Evolutionary conservation across 805 yeast species (phyloP), one percentile per base, ranked within the genome.

Genomic region (Ogataea methylovora): DNA sequence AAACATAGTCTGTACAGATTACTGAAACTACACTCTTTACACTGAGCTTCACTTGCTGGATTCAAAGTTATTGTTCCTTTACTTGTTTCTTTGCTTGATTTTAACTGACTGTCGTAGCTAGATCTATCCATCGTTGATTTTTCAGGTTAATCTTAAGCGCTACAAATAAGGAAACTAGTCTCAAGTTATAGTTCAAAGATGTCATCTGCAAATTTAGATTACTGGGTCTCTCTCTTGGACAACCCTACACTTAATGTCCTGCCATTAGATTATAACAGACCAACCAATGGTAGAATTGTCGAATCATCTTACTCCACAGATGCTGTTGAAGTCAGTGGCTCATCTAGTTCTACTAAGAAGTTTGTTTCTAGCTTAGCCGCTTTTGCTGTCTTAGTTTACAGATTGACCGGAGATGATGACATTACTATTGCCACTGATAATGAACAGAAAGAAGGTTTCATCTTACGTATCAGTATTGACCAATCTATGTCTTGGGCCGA

Each of bases 371-470:
- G 79, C 0, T 64, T 85, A 41, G 64, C 95, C 13, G 73, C 73
- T 1, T 84, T 79, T 60, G 74, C 81, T 17, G 75, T 81, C 1
- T 67, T 90, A 37, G 68, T 85, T 25, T 80, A 73, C 58, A 69
- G 97, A 51, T 64, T 85, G 30, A 82, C 96, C 2, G 97, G 97
- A 17, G 97, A 90, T 54, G 97, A 90, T 44, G 97, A 90, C 49
- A 79, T 92, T 33, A 79, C 82, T n/a, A 62, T 90, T 40, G 87
- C 88, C n/a, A 77, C 87, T 0, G 76, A 80, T 45, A 56, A 70
- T 18, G 45, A 59, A 3, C 22, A 23, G 24, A 10, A 15, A 27
- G 60, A 63, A 33, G 75, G 75, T 19, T 72, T 78, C 43, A 77
- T 84, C 13, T 53, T 85, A 19, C 69, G 95, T 49, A 62, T 83